These are phyloP conservation scores for Metarhizium humberi DNA, from an alignment of 2,329 filamentous ascomycete species.

Conservation along the genomic window DNA sequence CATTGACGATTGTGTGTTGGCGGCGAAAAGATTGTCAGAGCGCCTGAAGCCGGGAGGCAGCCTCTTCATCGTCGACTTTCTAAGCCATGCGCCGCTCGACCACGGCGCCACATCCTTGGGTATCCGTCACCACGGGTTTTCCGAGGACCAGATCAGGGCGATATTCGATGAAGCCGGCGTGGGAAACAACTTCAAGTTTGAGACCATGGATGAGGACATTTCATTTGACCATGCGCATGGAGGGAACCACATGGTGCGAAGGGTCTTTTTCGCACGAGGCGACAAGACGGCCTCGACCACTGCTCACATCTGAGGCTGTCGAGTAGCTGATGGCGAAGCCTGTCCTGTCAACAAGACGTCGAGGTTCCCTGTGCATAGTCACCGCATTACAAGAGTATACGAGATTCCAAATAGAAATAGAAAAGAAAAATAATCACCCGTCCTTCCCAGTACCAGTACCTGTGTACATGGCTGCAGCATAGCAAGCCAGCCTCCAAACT, in stretches of 20 bases:
- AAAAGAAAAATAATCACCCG: too few relatives aligned
- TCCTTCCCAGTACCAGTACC: too few relatives aligned
- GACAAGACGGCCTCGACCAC: slow-evolving; percentile 4
- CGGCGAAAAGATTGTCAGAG: slow-evolving; percentile 47
- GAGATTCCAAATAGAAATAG: too few relatives aligned
- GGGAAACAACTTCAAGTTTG: slow-evolving; percentile 45
- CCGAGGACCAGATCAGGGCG: slow-evolving; percentile 43
- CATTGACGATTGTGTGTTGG: slow-evolving; percentile 53
- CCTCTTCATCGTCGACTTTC: slow-evolving; percentile 59
- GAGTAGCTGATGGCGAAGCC: too few relatives aligned
- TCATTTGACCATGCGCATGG: slow-evolving; percentile 27
- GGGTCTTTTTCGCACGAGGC: slow-evolving; percentile 24
- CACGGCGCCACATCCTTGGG: slow-evolving; percentile 29
- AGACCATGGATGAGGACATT: slow-evolving; percentile 40
- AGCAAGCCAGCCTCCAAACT: too few relatives aligned
- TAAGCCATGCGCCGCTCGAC: slow-evolving; percentile 37
- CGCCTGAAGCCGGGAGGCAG: slow-evolving; percentile 58
- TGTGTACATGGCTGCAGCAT: too few relatives aligned
- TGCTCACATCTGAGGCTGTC: not conserved
- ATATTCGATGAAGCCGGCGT: slow-evolving; percentile 58
- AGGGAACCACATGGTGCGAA: slow-evolving; percentile 28
- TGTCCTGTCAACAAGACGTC: too few relatives aligned
- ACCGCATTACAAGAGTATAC: too few relatives aligned
- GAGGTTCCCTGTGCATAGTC: too few relatives aligned
- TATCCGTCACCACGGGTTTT: slow-evolving; percentile 59